Base-by-base conservation (phyloP, 2,329 filamentous ascomycete genomes). In the Microsporum audouinii region DNA sequence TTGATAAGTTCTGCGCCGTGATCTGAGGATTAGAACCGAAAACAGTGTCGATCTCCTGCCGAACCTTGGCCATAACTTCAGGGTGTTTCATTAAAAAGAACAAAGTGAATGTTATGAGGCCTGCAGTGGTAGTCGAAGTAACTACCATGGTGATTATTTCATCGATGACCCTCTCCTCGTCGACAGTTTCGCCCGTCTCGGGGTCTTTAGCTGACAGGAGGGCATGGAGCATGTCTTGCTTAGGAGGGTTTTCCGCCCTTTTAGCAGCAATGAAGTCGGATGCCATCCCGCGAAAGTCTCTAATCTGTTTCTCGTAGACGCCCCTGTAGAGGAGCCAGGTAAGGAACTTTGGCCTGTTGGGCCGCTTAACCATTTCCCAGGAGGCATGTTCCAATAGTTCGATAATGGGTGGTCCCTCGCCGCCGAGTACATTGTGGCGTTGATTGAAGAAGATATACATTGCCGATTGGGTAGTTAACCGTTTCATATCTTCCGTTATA, bases 81-180 rank as follows among this genome's bases (percentile, higher is more conserved):
- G 86, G 86, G 65, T 86, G 78, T 69, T 84, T 84, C 39, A 88
- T 70, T 1, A 91, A 76, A 60, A 85, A 78, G 68, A 85, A 86
- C 57, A 88, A 82, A 0, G 80, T 73, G 67, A 88, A 89, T 0
- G 84, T 82, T 10, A 90, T 71, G 14, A 86, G 73, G 2, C 86
- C 86, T 1, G 84, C 83, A 0, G 87, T 87, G 0, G 88, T 91
- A 66, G 89, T 87, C 64, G 88, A 86, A 1, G 85, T 78, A 66
- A 72, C 70, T 45, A 87, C 80, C 76, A 88, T 87, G 1, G 81
- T 81, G 59, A 88, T 82, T 65, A 89, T 84, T 69, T 89, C 86
- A 70, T 88, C 84, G 56, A 86, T 78, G 57, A 88, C 79, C 62
- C 82, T 81, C 7, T 80, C 80, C 3, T 87, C 81, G 3, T 74